Evolutionary conservation across 805 yeast species (phyloP).

Genomic region (Ogataea ramenticola): DNA sequence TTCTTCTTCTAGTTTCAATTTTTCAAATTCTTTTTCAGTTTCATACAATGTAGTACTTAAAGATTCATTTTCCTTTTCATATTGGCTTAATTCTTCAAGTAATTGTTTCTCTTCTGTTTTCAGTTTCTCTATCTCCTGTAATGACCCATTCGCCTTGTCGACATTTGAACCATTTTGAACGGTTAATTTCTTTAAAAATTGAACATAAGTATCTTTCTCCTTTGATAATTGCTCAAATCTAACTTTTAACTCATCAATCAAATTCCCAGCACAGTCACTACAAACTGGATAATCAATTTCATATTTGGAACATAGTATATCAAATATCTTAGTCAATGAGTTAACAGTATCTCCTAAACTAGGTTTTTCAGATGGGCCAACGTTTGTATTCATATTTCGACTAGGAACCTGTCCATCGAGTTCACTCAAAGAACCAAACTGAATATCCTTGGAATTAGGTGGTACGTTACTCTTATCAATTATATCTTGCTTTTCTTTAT

Average conservation of each 20-base stretch:
- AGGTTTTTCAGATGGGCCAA: not conserved
- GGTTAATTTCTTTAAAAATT: slow-evolving; percentile 64
- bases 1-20: slow-evolving; percentile 36
- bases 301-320: slow-evolving; percentile 66
- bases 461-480: not conserved
- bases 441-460: no score
- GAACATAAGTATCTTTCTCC: slow-evolving; percentile 73
- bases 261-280: slow-evolving; percentile 66
- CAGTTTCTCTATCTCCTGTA: slow-evolving; percentile 38
- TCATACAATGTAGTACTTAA: slow-evolving; percentile 42
- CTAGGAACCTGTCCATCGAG: no score
- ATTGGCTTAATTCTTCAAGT: slow-evolving; percentile 30
- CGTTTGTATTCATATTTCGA: slow-evolving; percentile 7
- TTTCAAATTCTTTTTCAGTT: slow-evolving; percentile 32
- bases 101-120: slow-evolving; percentile 30
- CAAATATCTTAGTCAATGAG: slow-evolving; percentile 57
- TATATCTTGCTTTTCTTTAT: slow-evolving; percentile 10
- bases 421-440: no score
- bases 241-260: slow-evolving; percentile 56
- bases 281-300: slow-evolving; percentile 86
- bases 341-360: slow-evolving; percentile 24
- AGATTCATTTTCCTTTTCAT: slow-evolving; percentile 35
- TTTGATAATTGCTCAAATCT: slow-evolving; percentile 66
- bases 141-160: slow-evolving; percentile 26
- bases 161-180: slow-evolving; percentile 40